These are phyloP conservation scores for Suillus brevipes DNA, from an alignment of 768 basidiomycete genomes.

Conservation along the genomic window DNA sequence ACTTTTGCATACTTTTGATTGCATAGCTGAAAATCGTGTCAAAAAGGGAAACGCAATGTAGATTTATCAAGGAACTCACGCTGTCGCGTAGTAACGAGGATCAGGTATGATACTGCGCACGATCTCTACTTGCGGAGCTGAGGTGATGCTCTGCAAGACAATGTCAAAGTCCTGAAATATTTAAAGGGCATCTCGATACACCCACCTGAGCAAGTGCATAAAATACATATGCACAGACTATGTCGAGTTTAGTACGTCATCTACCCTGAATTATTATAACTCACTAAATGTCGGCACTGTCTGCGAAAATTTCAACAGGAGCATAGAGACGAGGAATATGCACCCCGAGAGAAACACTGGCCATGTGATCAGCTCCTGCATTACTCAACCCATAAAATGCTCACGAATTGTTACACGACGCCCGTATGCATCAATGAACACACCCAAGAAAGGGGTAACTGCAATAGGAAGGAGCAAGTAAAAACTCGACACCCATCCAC, in stretches of 20 bases:
- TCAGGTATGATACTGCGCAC: slow-evolving; percentile 42
- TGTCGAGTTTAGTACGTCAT: neutral
- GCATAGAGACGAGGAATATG: slow-evolving; percentile 42
- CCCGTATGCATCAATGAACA: slow-evolving; percentile 41
- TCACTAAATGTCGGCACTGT: slow-evolving; percentile 38
- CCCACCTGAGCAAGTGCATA: slow-evolving; percentile 42
- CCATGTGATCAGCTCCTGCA: neutral
- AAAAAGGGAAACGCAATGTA: neutral
- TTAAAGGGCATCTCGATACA: neutral
- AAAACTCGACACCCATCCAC: slow-evolving; percentile 47
- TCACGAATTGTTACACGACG: slow-evolving; percentile 40
- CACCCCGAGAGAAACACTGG: slow-evolving; percentile 41
- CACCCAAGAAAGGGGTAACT: slow-evolving; percentile 41
- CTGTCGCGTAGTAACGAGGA: slow-evolving; percentile 42
- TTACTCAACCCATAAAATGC: slow-evolving; percentile 11
- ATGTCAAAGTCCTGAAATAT: neutral
- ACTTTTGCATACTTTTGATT: slow-evolving; percentile 36
- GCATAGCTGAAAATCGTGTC: slow-evolving; percentile 31
- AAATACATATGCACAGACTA: slow-evolving; percentile 44
- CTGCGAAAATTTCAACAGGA: slow-evolving; percentile 40
- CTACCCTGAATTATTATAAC: slow-evolving; percentile 8
- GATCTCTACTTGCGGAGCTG: slow-evolving; percentile 45
- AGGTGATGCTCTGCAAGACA: slow-evolving; percentile 35
- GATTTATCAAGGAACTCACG: slow-evolving; percentile 21
- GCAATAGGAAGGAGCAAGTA: slow-evolving; percentile 42